Evolutionary conservation across 495 filamentous ascomycete genomes (phyloP), one percentile per base, ranked within the genome.

Genomic region (Hyphodiscus hymeniophilus): DNA sequence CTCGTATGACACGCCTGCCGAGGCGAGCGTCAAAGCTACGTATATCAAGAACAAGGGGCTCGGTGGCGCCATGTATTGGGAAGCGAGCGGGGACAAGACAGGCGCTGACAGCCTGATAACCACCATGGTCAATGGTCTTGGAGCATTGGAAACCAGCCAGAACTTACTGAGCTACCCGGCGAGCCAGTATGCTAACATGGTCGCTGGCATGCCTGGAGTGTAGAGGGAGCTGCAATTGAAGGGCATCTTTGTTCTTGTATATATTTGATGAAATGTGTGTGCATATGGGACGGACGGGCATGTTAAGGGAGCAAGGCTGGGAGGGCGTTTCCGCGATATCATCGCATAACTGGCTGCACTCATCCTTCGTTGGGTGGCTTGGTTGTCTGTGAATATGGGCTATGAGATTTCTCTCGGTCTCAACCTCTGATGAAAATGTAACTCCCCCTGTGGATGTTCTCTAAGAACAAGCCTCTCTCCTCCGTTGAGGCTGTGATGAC

Each of bases 31-130:
- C 44, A 95, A 95, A 68, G 76, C 73, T 1, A 60, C 66, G 38
- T 95, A 84, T 56, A 73, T 95, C 41, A 61, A 66, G 52, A 47
- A 69, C 12, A 72, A 70, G 41, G 74, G 77, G 6, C 71, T 95
- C 7, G 88, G 85, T 3, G 88, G 90, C 11, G 81, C 75, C 0
- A 91, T 95, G 79, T 95, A 86, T 75, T 96, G 90, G 89, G 89
- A 95, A 66, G 80, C 77, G 20, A 85, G 79, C 60, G 80, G 77
- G 20, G 90, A 95, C 60, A 82, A 75, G 60, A 56, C 38, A 0
- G 77, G 72, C 1, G 66, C 68, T 3, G 71, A 69, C 31, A 84
- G 83, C 59, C 59, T 90, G 64, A 77, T 91, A 13, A 12, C n/a
- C 2, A 47, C 54, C 1, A 17, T 53, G 17, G 40, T 39, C 4